Percentiles rank a stretch among this genome's conserved stretches.
Evolutionary conservation across 2,329 filamentous ascomycete genomes (phyloP).

Genomic region (Claviceps sp.): DNA sequence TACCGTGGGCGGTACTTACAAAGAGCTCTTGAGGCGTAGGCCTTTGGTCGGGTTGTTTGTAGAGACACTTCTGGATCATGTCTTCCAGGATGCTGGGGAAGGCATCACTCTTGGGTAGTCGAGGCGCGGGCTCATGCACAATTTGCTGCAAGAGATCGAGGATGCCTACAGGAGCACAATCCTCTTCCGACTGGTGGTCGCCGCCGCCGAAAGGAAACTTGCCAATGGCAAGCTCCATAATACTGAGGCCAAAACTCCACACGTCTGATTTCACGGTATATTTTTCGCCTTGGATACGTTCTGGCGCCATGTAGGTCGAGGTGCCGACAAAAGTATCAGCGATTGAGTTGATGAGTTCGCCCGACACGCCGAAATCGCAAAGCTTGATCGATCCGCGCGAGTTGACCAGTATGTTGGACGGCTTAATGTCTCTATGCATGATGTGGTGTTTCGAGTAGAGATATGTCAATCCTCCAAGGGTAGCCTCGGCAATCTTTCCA

Average conservation of each 20-base stretch:
- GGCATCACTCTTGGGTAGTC: constrained; percentile 89
- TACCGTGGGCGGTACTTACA: constrained; percentile 31
- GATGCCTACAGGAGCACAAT: constrained; percentile 83
- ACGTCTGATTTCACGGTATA: constrained; percentile 98
- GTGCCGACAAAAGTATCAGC: constrained; percentile 97
- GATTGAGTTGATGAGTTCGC: constrained; percentile 93
- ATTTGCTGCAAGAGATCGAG: constrained; percentile 94
- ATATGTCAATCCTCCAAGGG: constrained; percentile 84
- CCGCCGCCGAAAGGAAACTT: constrained; percentile 86
- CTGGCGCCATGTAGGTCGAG: constrained; percentile 97
- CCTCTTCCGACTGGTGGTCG: constrained; percentile 55
- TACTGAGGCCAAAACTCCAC: constrained; percentile 88
- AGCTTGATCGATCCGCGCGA: constrained; percentile 90
- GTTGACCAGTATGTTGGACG: constrained; percentile 94
- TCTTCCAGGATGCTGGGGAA: constrained; percentile 92
- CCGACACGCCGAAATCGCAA: constrained; percentile 97
- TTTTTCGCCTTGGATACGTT: constrained; percentile 90
- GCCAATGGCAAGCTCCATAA: constrained; percentile 96
- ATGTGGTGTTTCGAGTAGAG: constrained; percentile 93
- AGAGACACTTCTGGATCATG: constrained; percentile 91
- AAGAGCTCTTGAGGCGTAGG: constrained; percentile 90
- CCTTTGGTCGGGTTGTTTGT: constrained; percentile 76
- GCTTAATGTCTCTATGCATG: constrained; percentile 98
- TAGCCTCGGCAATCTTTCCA: constrained; percentile 94
- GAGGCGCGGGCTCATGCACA: constrained; percentile 88